phyloP scores from a whole-genome alignment of 1,139 yeast species.

The Komagataea norvegica region DNA sequence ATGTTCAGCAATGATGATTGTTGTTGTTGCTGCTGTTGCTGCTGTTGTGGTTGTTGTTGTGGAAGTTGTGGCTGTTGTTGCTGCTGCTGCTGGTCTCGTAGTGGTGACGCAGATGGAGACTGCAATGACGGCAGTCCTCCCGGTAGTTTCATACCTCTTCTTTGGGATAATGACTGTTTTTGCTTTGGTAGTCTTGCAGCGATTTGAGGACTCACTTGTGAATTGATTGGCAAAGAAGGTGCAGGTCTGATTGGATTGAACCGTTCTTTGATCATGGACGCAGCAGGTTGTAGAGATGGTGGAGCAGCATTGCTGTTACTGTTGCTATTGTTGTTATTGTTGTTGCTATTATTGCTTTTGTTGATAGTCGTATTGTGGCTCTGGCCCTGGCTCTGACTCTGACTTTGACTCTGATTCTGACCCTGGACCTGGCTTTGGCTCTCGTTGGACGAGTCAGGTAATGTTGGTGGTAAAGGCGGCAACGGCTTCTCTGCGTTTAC shows the following conservation, averaged over 20 bases:
- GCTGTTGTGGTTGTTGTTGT: constrained; percentile 2
- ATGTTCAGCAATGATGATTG: constrained; percentile 4
- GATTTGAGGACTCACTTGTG: constrained; percentile 26
- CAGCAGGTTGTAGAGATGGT: constrained; percentile 1
- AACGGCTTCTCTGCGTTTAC: constrained; percentile 8
- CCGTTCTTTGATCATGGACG: constrained; percentile 3
- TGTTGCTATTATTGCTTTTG: too few relatives aligned
- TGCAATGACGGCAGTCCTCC: constrained; percentile 21
- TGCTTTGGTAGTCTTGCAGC: constrained; percentile 27
- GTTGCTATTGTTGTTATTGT: constrained; percentile 8
- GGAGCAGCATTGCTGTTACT: constrained; percentile 8
- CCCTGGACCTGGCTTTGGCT: too few relatives aligned
- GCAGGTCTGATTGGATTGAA: constrained; percentile 20
- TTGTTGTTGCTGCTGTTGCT: too few relatives aligned
- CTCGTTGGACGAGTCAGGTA: too few relatives aligned
- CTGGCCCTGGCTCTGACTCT: too few relatives aligned
- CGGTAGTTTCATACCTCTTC: constrained; percentile 39
- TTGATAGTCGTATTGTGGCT: too few relatives aligned
- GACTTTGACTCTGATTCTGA: too few relatives aligned
- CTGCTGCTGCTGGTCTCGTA: constrained; percentile 1
- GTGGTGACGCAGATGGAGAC: neutral
- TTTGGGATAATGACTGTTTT: constrained; percentile 52
- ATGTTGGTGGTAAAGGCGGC: constrained; percentile 11
- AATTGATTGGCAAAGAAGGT: constrained; percentile 18
- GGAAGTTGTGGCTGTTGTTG: constrained; percentile 1